Evolutionary conservation across 116 monocot genomes (phyloP).

Genomic region (Posidonia oceanica): DNA sequence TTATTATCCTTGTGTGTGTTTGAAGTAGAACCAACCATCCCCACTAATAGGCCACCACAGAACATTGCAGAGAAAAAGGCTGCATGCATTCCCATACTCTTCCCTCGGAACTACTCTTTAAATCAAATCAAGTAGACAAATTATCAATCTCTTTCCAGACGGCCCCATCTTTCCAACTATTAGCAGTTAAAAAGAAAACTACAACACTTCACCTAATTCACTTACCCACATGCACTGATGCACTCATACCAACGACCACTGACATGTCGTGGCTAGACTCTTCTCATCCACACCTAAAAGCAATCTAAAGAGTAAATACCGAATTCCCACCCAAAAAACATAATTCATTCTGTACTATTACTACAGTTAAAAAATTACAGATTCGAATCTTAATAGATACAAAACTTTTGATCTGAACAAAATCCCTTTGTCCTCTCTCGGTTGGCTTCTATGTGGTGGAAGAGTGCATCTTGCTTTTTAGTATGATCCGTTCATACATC

Average conservation of each 20-base stretch:
- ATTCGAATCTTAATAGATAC: too few relatives aligned
- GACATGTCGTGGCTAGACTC: neutral
- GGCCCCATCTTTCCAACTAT: neutral
- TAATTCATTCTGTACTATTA: too few relatives aligned
- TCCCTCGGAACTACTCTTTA: neutral
- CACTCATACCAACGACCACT: constrained; percentile 1
- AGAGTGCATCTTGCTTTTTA: neutral
- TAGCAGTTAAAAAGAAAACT: constrained; percentile 1
- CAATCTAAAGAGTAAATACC: neutral
- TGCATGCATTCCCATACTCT: neutral
- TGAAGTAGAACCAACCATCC: neutral
- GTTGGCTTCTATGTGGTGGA: neutral
- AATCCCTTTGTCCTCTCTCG: neutral
- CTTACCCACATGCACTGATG: neutral
- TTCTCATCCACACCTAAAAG: constrained; percentile 1
- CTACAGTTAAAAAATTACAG: too few relatives aligned
- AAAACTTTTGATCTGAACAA: too few relatives aligned
- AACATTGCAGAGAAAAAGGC: too few relatives aligned
- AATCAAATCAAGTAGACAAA: too few relatives aligned
- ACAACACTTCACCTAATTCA: constrained; percentile 5
- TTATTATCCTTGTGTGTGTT: neutral
- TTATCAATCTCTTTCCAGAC: neutral
- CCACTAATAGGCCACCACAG: too few relatives aligned
- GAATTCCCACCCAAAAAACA: too few relatives aligned
- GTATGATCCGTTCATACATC: too few relatives aligned